A percentile compares a stretch with the other conserved stretches of the same genome.
These are phyloP conservation scores for Trichoderma pleuroti DNA, from an alignment of 2,329 filamentous ascomycete species.

Conservation along the genomic window DNA sequence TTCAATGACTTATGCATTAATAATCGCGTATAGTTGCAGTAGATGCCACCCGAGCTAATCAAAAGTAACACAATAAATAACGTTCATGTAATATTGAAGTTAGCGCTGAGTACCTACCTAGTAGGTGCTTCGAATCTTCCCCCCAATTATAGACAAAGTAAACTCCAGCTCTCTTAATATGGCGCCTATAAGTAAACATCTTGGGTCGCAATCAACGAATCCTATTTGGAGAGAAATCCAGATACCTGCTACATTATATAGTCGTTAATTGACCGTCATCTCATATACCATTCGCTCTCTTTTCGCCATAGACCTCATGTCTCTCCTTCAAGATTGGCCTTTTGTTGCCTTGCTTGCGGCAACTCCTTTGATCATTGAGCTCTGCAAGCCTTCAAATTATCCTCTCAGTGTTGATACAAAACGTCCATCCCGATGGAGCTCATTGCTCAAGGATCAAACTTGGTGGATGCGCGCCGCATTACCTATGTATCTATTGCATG, in stretches of 20 bases:
- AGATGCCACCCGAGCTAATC: background rate
- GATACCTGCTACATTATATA: background rate
- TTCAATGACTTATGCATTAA: background rate
- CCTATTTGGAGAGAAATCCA: background rate
- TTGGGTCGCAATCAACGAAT: too few species aligned
- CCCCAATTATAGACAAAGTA: background rate
- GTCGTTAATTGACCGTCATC: background rate
- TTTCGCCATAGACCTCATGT: background rate
- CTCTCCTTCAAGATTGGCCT: background rate
- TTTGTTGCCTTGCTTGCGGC: background rate
- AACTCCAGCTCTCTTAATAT: background rate
- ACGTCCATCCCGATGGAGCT: background rate
- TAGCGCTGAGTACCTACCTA: background rate
- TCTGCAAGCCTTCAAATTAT: background rate
- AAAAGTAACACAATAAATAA: background rate
- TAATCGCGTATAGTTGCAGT: background rate
- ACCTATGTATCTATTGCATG: background rate
- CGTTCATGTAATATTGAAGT: background rate
- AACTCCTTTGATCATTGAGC: background rate
- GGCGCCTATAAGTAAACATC: background rate
- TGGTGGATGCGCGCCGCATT: slow-evolving; percentile 10
- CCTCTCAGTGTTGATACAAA: background rate
- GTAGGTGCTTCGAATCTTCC: background rate
- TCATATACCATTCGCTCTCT: background rate
- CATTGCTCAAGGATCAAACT: background rate